Base-by-base conservation (phyloP, 208 protist genomes). In the Acanthamoeba royreba region DNA sequence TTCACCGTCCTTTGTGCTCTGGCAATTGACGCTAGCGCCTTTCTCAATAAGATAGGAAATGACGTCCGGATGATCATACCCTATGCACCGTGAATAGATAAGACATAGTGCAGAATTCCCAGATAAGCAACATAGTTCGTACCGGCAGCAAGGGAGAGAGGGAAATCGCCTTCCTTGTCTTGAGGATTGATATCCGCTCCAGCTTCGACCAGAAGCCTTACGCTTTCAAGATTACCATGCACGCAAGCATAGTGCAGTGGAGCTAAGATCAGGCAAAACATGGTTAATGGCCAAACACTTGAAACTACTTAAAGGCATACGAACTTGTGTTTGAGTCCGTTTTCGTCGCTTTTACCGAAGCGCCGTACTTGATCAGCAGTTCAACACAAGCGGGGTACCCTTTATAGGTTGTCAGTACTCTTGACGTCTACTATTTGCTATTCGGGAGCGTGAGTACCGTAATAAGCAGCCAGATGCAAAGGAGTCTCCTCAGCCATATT, bases 111-210 rank as follows among this genome's bases (percentile, higher is more conserved):
- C n/a, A n/a, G n/a, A n/a, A n/a, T n/a, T n/a, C n/a, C n/a, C n/a
- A n/a, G n/a, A n/a, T n/a, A n/a, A n/a, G n/a, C n/a, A n/a, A n/a
- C n/a, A n/a, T n/a, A n/a, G n/a, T 77, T 2, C 45, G 79, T 43
- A 88, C 47, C 79, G 33, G 79, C 79, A 13, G 79, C 79, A 43
- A 63, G 43, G 9, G 49, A 38, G 0, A 88, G 49, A 0, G 79
- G 79, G 33, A 38, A 40, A 19, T 88, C 79, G n/a, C 42, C 47
- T 31, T 88, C 79, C 49, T 88, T 88, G 79, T 88, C 79, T 47
- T 88, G 43, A 4, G 79, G 49, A 22, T 88, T 53, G 35, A 88
- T 38, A 1, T 88, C 49, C 33, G 79, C 79, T 31, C 79, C 79
- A 22, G 79, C 79, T n/a, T 88, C 79, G 2, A 88, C 43, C 49